Evolutionary conservation across 176 grass and related monocot species (phyloP).

Genomic region (Triticum dicoccoides): DNA sequence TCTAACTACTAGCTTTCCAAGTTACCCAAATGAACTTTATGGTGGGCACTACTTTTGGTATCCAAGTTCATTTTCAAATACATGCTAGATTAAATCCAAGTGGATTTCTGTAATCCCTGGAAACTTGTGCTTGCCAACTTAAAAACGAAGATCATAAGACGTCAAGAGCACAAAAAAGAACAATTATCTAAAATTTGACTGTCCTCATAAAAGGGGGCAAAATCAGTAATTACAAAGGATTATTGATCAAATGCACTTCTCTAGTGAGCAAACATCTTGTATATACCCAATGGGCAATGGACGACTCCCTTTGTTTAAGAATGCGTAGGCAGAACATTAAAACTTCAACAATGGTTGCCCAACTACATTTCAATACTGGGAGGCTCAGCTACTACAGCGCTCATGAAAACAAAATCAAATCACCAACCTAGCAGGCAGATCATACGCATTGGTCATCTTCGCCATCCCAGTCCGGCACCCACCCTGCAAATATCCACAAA

Average conservation of each 20-base stretch:
- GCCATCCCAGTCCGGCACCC: slow-evolving; percentile 93
- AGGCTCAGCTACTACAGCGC: not conserved
- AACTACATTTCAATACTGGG: not conserved
- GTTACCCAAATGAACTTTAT: not conserved
- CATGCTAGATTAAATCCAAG: not conserved
- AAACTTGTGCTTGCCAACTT: not conserved
- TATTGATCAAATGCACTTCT: not conserved
- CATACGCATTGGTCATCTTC: slow-evolving; percentile 93
- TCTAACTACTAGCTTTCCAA: not conserved
- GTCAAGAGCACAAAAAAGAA: not conserved
- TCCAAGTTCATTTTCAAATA: not conserved
- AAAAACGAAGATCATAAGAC: not conserved
- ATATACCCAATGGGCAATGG: not conserved
- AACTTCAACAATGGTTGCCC: not conserved
- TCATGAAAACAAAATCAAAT: not conserved
- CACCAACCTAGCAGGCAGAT: slow-evolving; percentile 76
- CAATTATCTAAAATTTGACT: not conserved
- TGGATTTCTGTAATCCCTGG: not conserved
- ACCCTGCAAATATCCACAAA: slow-evolving; percentile 46
- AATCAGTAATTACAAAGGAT: not conserved
- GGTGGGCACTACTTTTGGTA: not conserved
- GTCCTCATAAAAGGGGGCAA: not conserved
- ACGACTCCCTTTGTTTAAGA: not conserved
- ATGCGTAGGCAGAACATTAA: not conserved
- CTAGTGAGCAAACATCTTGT: not conserved